A percentile compares a stretch with the other conserved stretches of the same genome.
phyloP scores from a whole-genome alignment of 2,329 filamentous ascomycete genomes.

The Xylogone sp. region DNA sequence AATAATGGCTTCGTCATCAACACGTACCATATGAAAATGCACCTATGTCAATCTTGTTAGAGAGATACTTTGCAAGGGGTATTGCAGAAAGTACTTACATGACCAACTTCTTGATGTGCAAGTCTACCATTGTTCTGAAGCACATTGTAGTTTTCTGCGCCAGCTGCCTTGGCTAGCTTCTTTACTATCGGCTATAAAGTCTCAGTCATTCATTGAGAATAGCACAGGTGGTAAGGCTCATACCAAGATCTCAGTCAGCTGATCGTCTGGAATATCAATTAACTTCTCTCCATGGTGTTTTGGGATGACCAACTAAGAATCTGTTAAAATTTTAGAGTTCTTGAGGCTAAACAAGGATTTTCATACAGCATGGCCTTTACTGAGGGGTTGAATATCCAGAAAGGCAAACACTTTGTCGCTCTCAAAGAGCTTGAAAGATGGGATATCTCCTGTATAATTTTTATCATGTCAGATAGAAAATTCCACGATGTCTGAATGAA shows the following conservation, averaged over 20 bases:
- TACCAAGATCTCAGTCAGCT: slow-evolving; percentile 77
- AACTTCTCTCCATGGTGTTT: slow-evolving; percentile 93
- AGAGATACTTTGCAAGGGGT: background rate
- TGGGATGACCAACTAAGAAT: slow-evolving; percentile 76
- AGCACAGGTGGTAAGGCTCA: slow-evolving; percentile 20
- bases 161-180: slow-evolving; percentile 75
- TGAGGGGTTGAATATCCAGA: slow-evolving; percentile 90
- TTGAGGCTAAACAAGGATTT: background rate
- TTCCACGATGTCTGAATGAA: background rate
- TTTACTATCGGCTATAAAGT: slow-evolving; percentile 67
- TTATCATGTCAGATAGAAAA: slow-evolving; percentile 5
- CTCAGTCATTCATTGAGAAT: slow-evolving; percentile 2
- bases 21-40: slow-evolving; percentile 84
- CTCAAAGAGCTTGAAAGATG: slow-evolving; percentile 94
- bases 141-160: slow-evolving; percentile 82
- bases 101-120: slow-evolving; percentile 89
- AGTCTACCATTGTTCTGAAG: slow-evolving; percentile 92
- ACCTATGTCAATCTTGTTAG: slow-evolving; percentile 47
- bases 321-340: slow-evolving; percentile 2
- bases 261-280: slow-evolving; percentile 86
- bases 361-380: slow-evolving; percentile 81
- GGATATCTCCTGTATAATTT: slow-evolving; percentile 73
- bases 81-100: slow-evolving; percentile 55
- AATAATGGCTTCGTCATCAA: background rate
- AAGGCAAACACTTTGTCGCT: slow-evolving; percentile 92